Conservation (phyloP, 345 rosid species). For the thale cress (Arabidopsis thaliana) region TAIR10.1 NC_003070.9:28895501-28896000, state of each 20-base stretch:
- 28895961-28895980: constrained; percentile 35
- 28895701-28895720: constrained; percentile 32
- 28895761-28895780: constrained; percentile 38
- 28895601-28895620: constrained; percentile 35
- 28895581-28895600: constrained; percentile 31
- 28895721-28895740: constrained; percentile 65
- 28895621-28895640: neutral
- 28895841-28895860: constrained; percentile 38
- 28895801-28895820: constrained; percentile 34
- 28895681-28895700: constrained; percentile 40
- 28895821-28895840: constrained; percentile 35
- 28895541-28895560: constrained; percentile 39
- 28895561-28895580: constrained; percentile 25
- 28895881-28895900: constrained; percentile 20
- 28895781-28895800: constrained; percentile 34
- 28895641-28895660: neutral
- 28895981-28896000: constrained; percentile 23
- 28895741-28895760: constrained; percentile 44
- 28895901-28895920: constrained; percentile 28
- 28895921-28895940: constrained; percentile 33
- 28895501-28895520: constrained; percentile 23
- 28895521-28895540: constrained; percentile 4
- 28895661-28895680: constrained; percentile 14
- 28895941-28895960: constrained; percentile 35
- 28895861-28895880: constrained; percentile 32